phyloP scores from a whole-genome alignment of 225 moss, liverwort and hornwort genomes.

The Straminergon stramineum region DNA sequence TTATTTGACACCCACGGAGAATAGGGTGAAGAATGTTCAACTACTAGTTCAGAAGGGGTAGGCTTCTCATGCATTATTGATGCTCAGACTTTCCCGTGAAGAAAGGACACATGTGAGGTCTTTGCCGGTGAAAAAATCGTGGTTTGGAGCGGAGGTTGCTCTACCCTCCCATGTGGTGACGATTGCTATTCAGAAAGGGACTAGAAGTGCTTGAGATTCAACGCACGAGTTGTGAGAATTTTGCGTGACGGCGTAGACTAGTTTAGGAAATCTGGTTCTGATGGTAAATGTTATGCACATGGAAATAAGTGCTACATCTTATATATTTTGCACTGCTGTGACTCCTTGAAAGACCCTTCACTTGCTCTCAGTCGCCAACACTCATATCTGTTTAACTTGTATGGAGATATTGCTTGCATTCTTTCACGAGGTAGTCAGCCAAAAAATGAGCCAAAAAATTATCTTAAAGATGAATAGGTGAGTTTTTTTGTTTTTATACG shows the following conservation, averaged over 20 bases:
- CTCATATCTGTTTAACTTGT: neutral
- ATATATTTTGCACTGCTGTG: neutral
- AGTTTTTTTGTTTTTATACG: neutral
- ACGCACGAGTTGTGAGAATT: constrained; percentile 10
- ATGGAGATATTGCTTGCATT: neutral
- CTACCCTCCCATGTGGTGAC: neutral
- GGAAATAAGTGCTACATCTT: neutral
- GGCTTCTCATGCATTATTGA: neutral
- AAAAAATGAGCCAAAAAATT: no score
- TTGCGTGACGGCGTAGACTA: constrained; percentile 28
- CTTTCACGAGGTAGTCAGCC: neutral
- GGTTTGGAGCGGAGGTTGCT: neutral
- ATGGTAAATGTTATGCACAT: neutral
- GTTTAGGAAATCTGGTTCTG: neutral
- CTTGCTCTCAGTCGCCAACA: neutral
- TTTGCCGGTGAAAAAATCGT: neutral
- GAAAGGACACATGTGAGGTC: neutral
- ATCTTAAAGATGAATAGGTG: neutral
- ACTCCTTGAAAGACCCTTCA: neutral
- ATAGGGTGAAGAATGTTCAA: neutral
- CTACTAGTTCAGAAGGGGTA: neutral
- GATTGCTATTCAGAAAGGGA: neutral
- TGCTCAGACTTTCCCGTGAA: neutral
- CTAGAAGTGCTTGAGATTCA: neutral
- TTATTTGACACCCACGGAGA: constrained; percentile 1